Evolutionary conservation across 2,329 filamentous ascomycete species (phyloP), one percentile per base, ranked within the genome.

Genomic region (Sporothrix euskadiensis): DNA sequence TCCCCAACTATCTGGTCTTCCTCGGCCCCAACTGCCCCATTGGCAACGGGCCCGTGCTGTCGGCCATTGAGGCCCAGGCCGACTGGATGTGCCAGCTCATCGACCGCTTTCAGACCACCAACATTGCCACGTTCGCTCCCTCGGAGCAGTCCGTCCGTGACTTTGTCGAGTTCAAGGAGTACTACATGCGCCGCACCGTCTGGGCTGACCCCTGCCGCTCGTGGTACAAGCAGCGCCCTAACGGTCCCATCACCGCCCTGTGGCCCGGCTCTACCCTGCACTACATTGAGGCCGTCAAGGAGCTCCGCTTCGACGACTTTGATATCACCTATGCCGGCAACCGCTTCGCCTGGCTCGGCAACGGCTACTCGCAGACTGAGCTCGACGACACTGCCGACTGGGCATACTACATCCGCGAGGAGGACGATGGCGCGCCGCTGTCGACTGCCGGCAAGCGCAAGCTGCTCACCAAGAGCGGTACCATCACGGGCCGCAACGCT

Each of bases 51-150:
- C 73, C 74, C 12, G 72, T 76, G 10, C 73, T 76, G 39, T 69
- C 71, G 8, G 71, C 73, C 49, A 74, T 78, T 54, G 75, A 78
- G 74, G 75, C 76, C 8, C 73, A 76, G 70, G 72, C 74, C 63
- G 75, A 77, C 77, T 87, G 86, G 80, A 84, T 86, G 77, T 82
- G 83, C 76, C 84, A 85, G 77, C 78, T 85, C 57, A 82, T 88
- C 74, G 83, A 86, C 78, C 82, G 84, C 47, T 85, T 82, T 78
- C 85, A 88, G 79, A 86, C 83, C 1, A 80, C 85, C 77, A 82
- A 85, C 78, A 84, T 87, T 69, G 78, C 79, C 7, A 80, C 82
- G 0, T 77, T 81, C 63, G 73, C 71, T 0, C 69, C 73, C 30
- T 69, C 52, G 22, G 74, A 26, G 22, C 70, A 72, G 54, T 70